phyloP scores from a whole-genome alignment of 805 yeast species.

The Candida ovalis region DNA sequence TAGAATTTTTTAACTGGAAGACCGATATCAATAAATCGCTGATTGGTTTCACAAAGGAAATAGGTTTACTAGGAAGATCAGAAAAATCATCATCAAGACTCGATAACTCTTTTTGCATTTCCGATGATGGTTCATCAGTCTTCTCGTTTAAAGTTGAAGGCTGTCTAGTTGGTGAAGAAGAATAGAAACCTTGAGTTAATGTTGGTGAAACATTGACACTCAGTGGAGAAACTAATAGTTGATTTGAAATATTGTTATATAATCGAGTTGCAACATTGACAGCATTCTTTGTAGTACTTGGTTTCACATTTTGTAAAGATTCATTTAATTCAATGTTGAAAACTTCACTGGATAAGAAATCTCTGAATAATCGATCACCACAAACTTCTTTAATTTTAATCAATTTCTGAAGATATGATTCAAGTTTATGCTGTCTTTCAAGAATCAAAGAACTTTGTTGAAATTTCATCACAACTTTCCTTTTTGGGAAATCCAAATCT shows the following conservation, averaged over 20 bases:
- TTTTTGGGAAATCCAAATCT: constrained; percentile 52
- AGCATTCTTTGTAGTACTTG: constrained; percentile 11
- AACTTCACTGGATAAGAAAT: constrained; percentile 72
- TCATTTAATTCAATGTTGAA: constrained; percentile 34
- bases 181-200: not conserved
- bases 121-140: constrained; percentile 19
- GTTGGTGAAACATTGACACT: not conserved
- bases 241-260: constrained; percentile 31
- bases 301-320: constrained; percentile 7
- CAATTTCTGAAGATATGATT: constrained; percentile 55
- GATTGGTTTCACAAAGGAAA: constrained; percentile 72
- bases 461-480: constrained; percentile 65
- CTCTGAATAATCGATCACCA: constrained; percentile 64
- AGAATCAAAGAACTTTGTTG: constrained; percentile 64
- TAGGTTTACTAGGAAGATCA: constrained; percentile 14
- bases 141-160: constrained; percentile 8
- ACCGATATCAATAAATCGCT: constrained; percentile 70
- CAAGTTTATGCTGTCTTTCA: constrained; percentile 56
- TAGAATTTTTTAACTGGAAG: constrained; percentile 57
- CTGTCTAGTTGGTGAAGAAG: not conserved
- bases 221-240: constrained; percentile 12
- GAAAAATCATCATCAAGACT: constrained; percentile 40
- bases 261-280: constrained; percentile 29
- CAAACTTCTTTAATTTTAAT: constrained; percentile 67
- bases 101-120: constrained; percentile 53